Conservation (phyloP, 2,329 filamentous ascomycete genomes). For the Fusarium cyanostomum region DNA sequence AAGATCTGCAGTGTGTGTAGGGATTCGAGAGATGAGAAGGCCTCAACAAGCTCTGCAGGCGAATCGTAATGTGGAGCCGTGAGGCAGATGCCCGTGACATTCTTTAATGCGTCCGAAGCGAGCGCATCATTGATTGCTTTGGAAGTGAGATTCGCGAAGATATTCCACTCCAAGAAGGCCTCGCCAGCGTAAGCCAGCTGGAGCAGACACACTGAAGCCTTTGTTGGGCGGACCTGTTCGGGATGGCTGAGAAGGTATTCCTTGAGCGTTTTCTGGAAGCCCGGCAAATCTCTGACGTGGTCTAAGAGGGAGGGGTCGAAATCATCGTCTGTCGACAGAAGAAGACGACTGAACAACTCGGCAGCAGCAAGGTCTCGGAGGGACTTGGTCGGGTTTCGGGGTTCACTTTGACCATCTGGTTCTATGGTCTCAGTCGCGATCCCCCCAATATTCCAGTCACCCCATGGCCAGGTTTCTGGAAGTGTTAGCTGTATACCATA, state of each 20-base stretch:
- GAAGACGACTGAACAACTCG: not conserved
- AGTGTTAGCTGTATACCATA: not conserved
- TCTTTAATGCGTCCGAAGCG: not conserved
- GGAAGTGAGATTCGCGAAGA: not conserved
- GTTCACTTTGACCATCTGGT: not conserved
- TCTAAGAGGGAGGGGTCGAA: not conserved
- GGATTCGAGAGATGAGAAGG: not conserved
- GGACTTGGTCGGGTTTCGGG: not conserved
- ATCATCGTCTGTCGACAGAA: not conserved
- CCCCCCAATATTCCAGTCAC: not conserved
- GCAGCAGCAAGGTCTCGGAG: not conserved
- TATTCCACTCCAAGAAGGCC: not conserved
- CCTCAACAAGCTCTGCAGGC: not conserved
- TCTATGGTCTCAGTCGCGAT: not conserved
- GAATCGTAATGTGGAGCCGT: not conserved
- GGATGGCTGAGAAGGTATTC: not conserved
- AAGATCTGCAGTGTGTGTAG: constrained; percentile 8
- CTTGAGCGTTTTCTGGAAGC: not conserved
- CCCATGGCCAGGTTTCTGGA: constrained; percentile 12
- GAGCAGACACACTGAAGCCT: not conserved
- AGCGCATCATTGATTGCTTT: not conserved
- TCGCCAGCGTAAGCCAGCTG: not conserved
- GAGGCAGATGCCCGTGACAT: not conserved
- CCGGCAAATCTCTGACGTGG: not conserved
- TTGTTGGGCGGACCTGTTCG: not conserved